Evolutionary conservation across 495 filamentous ascomycete species (phyloP).

Genomic region (Staphylotrichum tortipilum): DNA sequence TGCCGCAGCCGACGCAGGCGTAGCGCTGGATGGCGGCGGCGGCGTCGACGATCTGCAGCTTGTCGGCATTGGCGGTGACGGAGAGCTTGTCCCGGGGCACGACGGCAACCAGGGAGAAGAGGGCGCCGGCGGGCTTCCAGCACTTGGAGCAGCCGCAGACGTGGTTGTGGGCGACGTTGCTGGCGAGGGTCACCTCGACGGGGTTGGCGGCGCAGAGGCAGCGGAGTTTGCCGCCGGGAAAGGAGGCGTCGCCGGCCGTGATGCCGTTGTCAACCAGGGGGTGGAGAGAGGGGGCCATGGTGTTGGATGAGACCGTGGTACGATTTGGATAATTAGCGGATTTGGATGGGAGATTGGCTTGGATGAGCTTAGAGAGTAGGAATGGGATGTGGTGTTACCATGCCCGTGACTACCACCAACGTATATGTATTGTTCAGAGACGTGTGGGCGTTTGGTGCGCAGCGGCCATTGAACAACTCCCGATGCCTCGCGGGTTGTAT

Average conservation of each 20-base stretch:
- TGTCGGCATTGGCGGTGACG: slow-evolving; percentile 43
- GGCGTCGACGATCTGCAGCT: slow-evolving; percentile 45
- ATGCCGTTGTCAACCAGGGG: slow-evolving; percentile 51
- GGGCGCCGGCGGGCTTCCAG: slow-evolving; percentile 50
- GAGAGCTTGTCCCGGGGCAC: slow-evolving; percentile 38
- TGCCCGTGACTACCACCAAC: too few species aligned
- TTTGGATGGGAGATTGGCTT: too few species aligned
- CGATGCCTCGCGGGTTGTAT: not conserved
- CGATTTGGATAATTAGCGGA: too few species aligned
- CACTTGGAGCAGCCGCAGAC: slow-evolving; percentile 58
- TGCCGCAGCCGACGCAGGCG: slow-evolving; percentile 48
- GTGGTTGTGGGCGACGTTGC: slow-evolving; percentile 55
- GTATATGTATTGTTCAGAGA: not conserved
- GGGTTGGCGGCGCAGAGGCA: slow-evolving; percentile 45
- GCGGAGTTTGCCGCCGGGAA: slow-evolving; percentile 45
- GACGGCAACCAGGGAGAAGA: slow-evolving; percentile 53
- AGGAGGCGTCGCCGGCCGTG: slow-evolving; percentile 35
- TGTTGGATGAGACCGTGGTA: too few species aligned
- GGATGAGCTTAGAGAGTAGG: too few species aligned
- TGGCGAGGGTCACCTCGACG: slow-evolving; percentile 42
- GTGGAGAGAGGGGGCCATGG: slow-evolving; percentile 42
- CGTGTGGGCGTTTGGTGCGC: not conserved
- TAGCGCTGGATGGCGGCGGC: slow-evolving; percentile 47
- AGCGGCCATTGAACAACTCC: slow-evolving; percentile 6
- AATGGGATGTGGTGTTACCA: too few species aligned